Evolutionary conservation across 2,329 filamentous ascomycete genomes (phyloP), one percentile per base, ranked within the genome.

Genomic region (Grosmannia clavigera): DNA sequence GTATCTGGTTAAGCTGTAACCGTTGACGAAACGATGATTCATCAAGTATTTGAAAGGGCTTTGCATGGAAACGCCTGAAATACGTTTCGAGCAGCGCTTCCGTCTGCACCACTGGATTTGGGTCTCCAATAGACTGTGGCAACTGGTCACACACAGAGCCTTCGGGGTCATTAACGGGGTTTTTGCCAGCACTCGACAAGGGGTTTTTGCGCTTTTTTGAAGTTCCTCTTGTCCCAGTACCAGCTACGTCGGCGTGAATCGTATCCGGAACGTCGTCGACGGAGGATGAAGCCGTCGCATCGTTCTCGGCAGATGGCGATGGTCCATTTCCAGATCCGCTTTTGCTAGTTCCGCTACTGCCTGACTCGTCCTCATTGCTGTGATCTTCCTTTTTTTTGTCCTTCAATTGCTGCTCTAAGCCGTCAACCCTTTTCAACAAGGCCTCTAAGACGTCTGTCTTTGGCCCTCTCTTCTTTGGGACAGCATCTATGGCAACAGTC

Each of bases 391-490:
- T 84, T 67, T 85, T 83, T 64, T 64, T 60, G 25, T 87, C 83
- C 69, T 90, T 88, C 48, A 95, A 76, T 63, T 86, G 84, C 68
- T 88, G 89, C 70, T 95, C 90, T 57, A 95, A 76, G 1, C 90
- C 90, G 22, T 95, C 90, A 2, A 95, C 90, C 58, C 90, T 81
- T 72, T 92, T 95, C 61, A 95, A 70, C 10, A 95, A 75, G 1
- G 90, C 89, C 70, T 95, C 90, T 38, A 95, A 76, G 5, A 95
- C 88, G 70, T 95, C 90, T 33, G 90, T 95, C 73, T 95, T 95
- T 3, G 90, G 90, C 0, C 90, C 90, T 70, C 90, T 81, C 71
- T 95, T 95, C 74, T 95, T 95, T 0, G 90, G 90, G 22, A 94
- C 83, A 31, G 90, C 90, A 76, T 95, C 90, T 92, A 66, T 25